A percentile compares a stretch with the other conserved stretches of the same genome.
Evolutionary conservation across 306 rosid species (phyloP).

Genomic region (Glycine latifolia): DNA sequence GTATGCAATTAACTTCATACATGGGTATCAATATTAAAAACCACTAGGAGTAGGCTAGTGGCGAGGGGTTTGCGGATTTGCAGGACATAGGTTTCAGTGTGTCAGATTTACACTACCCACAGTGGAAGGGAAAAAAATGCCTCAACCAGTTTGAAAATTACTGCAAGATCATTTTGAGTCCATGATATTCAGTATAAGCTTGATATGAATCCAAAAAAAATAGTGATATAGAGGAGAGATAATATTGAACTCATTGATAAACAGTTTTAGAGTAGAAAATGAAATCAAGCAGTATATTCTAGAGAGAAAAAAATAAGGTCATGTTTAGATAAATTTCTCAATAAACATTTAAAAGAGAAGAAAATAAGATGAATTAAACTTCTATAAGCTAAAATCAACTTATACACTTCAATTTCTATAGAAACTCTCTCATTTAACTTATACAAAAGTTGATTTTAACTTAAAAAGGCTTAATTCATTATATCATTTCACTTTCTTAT

Average conservation of each 20-base stretch:
- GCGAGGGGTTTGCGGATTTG: neutral
- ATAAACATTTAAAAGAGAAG: neutral
- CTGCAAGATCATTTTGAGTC: neutral
- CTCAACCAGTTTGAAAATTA: neutral
- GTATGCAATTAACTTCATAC: constrained; percentile 26
- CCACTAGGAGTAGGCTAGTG: neutral
- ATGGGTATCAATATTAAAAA: neutral
- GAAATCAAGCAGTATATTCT: neutral
- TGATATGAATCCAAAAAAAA: neutral
- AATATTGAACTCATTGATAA: neutral
- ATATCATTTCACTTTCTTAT: neutral
- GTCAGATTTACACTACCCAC: constrained; percentile 11
- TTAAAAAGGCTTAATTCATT: neutral
- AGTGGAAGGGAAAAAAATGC: neutral
- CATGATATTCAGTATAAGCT: neutral
- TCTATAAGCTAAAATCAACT: neutral
- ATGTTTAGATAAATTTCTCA: neutral
- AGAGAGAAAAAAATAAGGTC: neutral
- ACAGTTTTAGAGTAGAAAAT: neutral
- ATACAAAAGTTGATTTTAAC: neutral
- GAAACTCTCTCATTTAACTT: neutral
- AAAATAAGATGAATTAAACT: neutral
- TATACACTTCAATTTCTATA: neutral
- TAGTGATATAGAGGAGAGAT: neutral
- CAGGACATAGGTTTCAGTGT: neutral